phyloP scores from a whole-genome alignment of 495 filamentous ascomycete genomes.

The Acidomyces sp. region DNA sequence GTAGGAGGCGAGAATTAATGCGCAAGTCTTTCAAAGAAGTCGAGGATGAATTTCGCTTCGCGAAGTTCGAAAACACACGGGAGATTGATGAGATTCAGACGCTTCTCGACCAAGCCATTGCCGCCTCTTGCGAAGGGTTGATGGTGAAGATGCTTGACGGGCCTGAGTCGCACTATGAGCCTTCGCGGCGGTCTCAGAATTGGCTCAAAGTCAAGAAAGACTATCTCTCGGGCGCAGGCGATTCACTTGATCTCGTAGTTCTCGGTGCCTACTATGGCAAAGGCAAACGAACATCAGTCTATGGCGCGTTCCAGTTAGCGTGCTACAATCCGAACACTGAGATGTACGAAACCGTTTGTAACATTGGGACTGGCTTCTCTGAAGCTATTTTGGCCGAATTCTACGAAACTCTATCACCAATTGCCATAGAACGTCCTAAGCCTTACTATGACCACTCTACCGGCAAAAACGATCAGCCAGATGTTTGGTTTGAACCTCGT shows the following conservation, averaged over 20 bases:
- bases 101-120: constrained; percentile 84
- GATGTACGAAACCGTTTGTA: constrained; percentile 87
- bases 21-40: constrained; percentile 56
- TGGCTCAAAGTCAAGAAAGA: constrained; percentile 99
- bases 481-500: constrained; percentile 94
- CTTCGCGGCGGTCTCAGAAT: constrained; percentile 85
- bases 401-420: constrained; percentile 52
- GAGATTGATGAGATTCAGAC: constrained; percentile 84
- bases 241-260: constrained; percentile 93
- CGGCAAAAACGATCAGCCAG: constrained; percentile 81
- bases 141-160: constrained; percentile 99
- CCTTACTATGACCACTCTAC: constrained; percentile 83
- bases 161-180: constrained; percentile 80
- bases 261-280: constrained; percentile 87
- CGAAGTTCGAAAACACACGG: constrained; percentile 73
- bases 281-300: constrained; percentile 88
- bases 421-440: constrained; percentile 77
- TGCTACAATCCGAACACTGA: constrained; percentile 74
- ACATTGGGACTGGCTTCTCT: constrained; percentile 94
- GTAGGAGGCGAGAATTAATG: constrained; percentile 69
- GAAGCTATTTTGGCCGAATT: constrained; percentile 75
- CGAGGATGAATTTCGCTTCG: constrained; percentile 87
- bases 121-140: constrained; percentile 86
- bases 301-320: constrained; percentile 87
- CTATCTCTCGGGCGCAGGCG: constrained; percentile 82